Evolutionary conservation across 768 basidiomycete genomes (phyloP), one percentile per base, ranked within the genome.

Genomic region (Russula sp.): DNA sequence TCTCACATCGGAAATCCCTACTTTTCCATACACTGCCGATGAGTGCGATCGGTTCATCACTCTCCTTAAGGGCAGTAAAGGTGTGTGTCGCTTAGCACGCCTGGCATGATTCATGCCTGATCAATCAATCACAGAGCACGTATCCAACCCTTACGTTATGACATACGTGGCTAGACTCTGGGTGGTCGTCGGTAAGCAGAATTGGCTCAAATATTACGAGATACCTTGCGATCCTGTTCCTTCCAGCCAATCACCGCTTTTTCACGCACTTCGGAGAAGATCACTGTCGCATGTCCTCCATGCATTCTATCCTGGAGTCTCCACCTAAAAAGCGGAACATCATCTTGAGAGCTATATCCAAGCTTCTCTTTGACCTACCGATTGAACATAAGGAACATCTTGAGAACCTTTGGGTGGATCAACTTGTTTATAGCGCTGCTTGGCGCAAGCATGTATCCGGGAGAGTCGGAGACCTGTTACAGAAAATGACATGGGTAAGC

Each of bases 21-120:
- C 64, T 11, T 61, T 65, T n/a, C 64, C 64, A 5, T 65, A 65
- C 32, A 61, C 64, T 7, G 49, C 49, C 0, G 49, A 61, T 13
- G 54, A 65, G 26, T 7, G 20, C 2, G 54, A 49, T 18, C n/a
- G 9, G 6, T 61, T 61, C 20, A 22, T 61, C 24, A 34, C 46
- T 20, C 22, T 57, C 11, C 60, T 65, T 28, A 30, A 65, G 34
- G 26, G 8, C n/a, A 20, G 49, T 24, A 61, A 52, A 48, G 32
- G 60, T 65, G 13, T 1, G 59, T 38, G 52, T 9, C 6, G 3
- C 20, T 30, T 2, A 16, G 22, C 40, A 24, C 0, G n/a, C 22
- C 14, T 28, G 6, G 18, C 13, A 5, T 40, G 24, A 28, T 14
- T 22, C 16, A 22, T 24, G 22, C n/a, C 32, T 34, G 44, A 5